These are phyloP conservation scores for Stylosanthes scabra DNA, from an alignment of 331 rosid genomes.

Conservation along the genomic window DNA sequence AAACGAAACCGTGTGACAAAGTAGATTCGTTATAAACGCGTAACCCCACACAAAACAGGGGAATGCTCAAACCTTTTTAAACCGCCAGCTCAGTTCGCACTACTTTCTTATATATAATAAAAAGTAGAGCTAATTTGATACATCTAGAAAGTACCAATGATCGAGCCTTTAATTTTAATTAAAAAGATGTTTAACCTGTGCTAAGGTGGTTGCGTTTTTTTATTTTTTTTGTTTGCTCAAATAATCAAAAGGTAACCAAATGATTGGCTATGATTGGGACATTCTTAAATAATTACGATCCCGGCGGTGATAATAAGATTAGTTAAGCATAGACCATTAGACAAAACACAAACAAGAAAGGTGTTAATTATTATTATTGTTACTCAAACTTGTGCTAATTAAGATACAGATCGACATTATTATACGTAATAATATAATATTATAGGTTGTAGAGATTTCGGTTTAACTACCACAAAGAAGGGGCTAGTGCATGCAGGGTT, in stretches of 20 bases:
- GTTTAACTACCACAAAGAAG: conserved; percentile 38
- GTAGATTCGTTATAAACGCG: conserved; percentile 51
- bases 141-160: conserved; percentile 9
- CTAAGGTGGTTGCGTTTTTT: conserved; percentile 14
- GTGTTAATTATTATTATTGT: not conserved
- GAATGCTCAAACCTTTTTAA: conserved; percentile 25
- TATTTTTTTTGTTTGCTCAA: not conserved
- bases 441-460: not conserved
- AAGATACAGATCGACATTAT: conserved; percentile 2
- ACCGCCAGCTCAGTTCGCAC: conserved; percentile 47
- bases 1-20: conserved; percentile 45
- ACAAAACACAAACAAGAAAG: conserved; percentile 14
- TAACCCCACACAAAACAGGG: conserved; percentile 22
- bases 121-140: conserved; percentile 16
- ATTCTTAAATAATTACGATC: conserved; percentile 39
- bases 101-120: conserved; percentile 1
- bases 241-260: conserved; percentile 44
- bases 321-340: conserved; percentile 22
- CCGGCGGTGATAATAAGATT: conserved; percentile 6
- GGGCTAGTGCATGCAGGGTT: conserved; percentile 35
- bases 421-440: not conserved
- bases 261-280: conserved; percentile 55
- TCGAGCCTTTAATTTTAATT: conserved; percentile 4
- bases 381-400: conserved; percentile 13
- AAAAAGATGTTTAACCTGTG: not conserved